A percentile compares a stretch with the other conserved stretches of the same genome.
Conservation (phyloP, 2,329 filamentous ascomycete genomes). For the Delphinella strobiligena region DNA sequence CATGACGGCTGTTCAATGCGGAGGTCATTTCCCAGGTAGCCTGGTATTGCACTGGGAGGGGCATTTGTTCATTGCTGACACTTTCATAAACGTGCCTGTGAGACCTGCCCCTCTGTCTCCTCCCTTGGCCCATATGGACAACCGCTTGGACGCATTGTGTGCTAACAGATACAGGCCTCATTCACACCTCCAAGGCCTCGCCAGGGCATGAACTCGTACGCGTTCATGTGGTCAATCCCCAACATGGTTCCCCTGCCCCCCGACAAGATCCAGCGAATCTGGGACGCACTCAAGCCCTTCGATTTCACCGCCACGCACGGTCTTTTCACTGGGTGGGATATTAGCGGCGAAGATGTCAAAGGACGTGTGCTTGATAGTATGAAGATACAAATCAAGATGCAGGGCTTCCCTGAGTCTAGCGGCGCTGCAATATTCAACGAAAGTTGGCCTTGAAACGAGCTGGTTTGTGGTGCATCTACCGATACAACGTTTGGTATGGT, state of each 20-base stretch:
- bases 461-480: too few species aligned
- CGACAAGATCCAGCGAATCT: slow-evolving; percentile 54
- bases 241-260: slow-evolving; percentile 62
- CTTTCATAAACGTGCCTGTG: slow-evolving; percentile 57
- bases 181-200: slow-evolving; percentile 25
- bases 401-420: slow-evolving; percentile 13
- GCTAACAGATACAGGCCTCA: slow-evolving; percentile 17
- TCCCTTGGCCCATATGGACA: too few species aligned
- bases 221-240: slow-evolving; percentile 68
- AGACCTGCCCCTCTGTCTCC: slow-evolving; percentile 15
- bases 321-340: slow-evolving; percentile 52
- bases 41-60: slow-evolving; percentile 51
- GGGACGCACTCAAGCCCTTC: slow-evolving; percentile 50
- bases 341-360: slow-evolving; percentile 46
- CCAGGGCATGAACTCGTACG: slow-evolving; percentile 40
- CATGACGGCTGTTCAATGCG: slow-evolving; percentile 54
- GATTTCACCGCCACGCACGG: slow-evolving; percentile 57
- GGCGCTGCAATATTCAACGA: slow-evolving; percentile 17
- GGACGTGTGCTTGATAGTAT: slow-evolving; percentile 59
- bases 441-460: slow-evolving; percentile 6
- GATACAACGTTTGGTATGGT: too few species aligned
- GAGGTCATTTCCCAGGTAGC: slow-evolving; percentile 71
- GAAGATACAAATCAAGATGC: slow-evolving; percentile 51
- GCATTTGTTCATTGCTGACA: slow-evolving; percentile 64
- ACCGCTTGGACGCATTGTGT: background rate